Conservation (phyloP, 139 green algal genomes). For the Chlamydomonas incerta region DNA sequence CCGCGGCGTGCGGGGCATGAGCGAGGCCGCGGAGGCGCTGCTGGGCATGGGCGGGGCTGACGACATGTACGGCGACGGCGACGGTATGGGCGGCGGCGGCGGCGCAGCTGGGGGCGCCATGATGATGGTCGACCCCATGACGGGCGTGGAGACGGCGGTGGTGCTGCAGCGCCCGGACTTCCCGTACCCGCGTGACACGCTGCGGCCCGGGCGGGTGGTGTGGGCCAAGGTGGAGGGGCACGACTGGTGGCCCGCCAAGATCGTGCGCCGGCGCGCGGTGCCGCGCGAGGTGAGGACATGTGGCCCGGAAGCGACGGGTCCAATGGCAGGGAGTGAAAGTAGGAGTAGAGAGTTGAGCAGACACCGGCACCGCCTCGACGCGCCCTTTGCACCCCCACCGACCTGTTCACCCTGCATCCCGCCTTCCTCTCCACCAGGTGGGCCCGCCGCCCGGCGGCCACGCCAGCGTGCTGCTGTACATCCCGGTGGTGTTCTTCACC, state of each 20-base stretch:
- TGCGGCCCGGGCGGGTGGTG: slow-evolving; percentile 83
- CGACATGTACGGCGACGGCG: neutral
- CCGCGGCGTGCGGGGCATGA: slow-evolving; percentile 49
- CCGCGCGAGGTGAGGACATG: slow-evolving; percentile 82
- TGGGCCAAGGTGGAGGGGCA: slow-evolving; percentile 95
- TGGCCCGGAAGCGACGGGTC: too few relatives aligned
- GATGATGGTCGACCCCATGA: neutral
- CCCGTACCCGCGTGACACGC: slow-evolving; percentile 50
- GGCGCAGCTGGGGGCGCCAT: neutral
- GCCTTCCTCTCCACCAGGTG: too few relatives aligned
- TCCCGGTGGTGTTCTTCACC: slow-evolving; percentile 94
- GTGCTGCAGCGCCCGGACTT: slow-evolving; percentile 45
- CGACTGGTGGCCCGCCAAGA: slow-evolving; percentile 91
- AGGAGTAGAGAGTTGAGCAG: too few relatives aligned
- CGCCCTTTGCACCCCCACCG: too few relatives aligned
- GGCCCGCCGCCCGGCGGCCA: slow-evolving; percentile 73
- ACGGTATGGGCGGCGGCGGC: too few relatives aligned
- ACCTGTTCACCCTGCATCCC: too few relatives aligned
- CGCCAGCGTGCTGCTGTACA: slow-evolving; percentile 67
- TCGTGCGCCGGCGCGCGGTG: slow-evolving; percentile 86
- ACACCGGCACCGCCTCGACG: too few relatives aligned
- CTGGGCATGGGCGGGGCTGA: slow-evolving; percentile 69
- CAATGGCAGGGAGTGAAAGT: too few relatives aligned
- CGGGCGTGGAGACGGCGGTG: slow-evolving; percentile 1
- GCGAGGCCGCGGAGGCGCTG: slow-evolving; percentile 82